phyloP scores from a whole-genome alignment of 2,329 filamentous ascomycete species.

The Diaporthe helianthi region DNA sequence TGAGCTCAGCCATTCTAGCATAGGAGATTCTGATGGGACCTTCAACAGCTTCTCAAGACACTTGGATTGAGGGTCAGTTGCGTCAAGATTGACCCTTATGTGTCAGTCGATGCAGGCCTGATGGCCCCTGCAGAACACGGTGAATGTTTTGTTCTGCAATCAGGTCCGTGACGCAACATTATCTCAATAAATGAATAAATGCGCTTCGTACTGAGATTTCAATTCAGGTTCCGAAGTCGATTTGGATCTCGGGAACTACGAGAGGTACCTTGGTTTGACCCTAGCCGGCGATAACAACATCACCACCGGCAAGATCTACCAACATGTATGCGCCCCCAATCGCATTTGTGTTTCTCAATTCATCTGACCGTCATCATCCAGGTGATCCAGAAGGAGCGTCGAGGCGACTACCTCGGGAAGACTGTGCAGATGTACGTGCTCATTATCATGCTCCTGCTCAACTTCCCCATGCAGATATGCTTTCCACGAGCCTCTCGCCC shows the following conservation, averaged over 20 bases:
- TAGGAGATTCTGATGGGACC: slow-evolving; percentile 23
- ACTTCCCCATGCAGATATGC: background rate
- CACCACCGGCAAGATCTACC: slow-evolving; percentile 96
- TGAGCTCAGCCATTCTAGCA: background rate
- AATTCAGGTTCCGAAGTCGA: slow-evolving; percentile 48
- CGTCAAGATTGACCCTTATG: slow-evolving; percentile 59
- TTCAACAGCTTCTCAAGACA: slow-evolving; percentile 73
- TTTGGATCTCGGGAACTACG: slow-evolving; percentile 65
- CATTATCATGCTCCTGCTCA: background rate
- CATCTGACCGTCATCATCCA: slow-evolving; percentile 32
- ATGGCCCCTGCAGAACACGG: slow-evolving; percentile 66
- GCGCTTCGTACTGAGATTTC: slow-evolving; percentile 14
- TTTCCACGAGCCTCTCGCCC: background rate
- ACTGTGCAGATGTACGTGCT: slow-evolving; percentile 75
- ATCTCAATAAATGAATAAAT: too few relatives aligned
- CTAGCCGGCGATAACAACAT: slow-evolving; percentile 92
- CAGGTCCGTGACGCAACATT: slow-evolving; percentile 17
- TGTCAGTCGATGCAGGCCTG: slow-evolving; percentile 48
- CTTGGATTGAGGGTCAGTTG: slow-evolving; percentile 75
- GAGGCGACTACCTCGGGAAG: slow-evolving; percentile 82
- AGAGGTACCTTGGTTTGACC: slow-evolving; percentile 78
- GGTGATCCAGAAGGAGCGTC: slow-evolving; percentile 62
- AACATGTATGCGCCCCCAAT: slow-evolving; percentile 75
- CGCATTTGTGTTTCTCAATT: background rate
- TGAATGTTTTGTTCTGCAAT: slow-evolving; percentile 83